phyloP scores from a whole-genome alignment of 2,329 filamentous ascomycete genomes.

The Fusarium chaquense region DNA sequence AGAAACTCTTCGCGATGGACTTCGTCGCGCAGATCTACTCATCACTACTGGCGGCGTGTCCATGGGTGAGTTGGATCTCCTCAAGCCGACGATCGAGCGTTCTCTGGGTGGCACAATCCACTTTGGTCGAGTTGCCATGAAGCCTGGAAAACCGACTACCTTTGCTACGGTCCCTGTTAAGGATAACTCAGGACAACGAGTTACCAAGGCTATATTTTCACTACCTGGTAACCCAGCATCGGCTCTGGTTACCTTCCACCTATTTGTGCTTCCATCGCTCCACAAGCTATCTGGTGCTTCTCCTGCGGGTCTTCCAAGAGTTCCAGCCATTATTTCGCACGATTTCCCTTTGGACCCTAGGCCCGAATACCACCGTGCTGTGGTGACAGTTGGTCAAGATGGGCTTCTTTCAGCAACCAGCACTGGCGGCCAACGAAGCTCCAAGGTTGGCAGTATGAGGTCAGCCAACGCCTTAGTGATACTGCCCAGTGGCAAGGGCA shows the following conservation, averaged over 20 bases:
- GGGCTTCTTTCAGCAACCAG: constrained; percentile 80
- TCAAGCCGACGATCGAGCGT: constrained; percentile 96
- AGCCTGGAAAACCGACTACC: constrained; percentile 96
- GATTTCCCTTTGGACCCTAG: constrained; percentile 81
- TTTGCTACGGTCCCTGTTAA: constrained; percentile 88
- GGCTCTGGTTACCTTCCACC: constrained; percentile 90
- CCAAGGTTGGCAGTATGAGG: constrained; percentile 86
- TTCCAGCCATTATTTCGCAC: constrained; percentile 78
- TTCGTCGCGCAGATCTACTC: constrained; percentile 82
- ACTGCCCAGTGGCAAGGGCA: constrained; percentile 73
- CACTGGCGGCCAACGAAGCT: constrained; percentile 92
- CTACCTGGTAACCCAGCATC: constrained; percentile 95
- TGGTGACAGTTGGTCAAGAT: constrained; percentile 74
- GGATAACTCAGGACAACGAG: constrained; percentile 67
- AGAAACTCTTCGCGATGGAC: constrained; percentile 77
- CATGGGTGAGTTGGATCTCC: constrained; percentile 96
- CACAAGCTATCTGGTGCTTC: constrained; percentile 79
- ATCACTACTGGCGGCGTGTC: constrained; percentile 95
- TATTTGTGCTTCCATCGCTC: constrained; percentile 91
- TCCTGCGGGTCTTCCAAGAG: constrained; percentile 76
- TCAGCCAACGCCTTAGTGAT: constrained; percentile 89
- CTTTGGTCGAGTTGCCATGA: constrained; percentile 97
- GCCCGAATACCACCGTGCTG: constrained; percentile 90
- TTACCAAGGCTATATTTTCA: constrained; percentile 82
- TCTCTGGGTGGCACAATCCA: constrained; percentile 91